Base-by-base conservation (phyloP, 2,329 filamentous ascomycete species). In the Stagonosporopsis tanaceti region DNA sequence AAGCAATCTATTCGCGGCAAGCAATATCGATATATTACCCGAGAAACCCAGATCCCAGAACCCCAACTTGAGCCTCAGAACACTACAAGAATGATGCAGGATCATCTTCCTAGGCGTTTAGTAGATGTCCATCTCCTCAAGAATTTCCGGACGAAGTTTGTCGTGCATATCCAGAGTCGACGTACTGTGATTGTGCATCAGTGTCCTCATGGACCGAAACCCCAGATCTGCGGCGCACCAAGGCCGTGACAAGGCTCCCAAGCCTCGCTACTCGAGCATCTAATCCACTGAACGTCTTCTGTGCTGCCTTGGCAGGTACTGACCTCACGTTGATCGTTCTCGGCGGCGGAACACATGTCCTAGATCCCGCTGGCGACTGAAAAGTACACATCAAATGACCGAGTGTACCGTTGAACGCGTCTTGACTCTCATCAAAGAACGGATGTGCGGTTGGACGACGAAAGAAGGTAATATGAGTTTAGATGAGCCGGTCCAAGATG, bases 21-120 rank as follows among this genome's bases (percentile, higher is more conserved):
- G 38, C 37, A 57, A 57, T 52, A 30, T 57, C 9, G 12, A 25
- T 40, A 53, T 40, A 50, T 48, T 57, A 48, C 32, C 50, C 54
- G 48, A 47, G 22, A 27, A 32, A 25, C 17, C 50, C 42, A 40
- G 11, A 39, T 27, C 44, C 34, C 40, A 35, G 34, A 48, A 24
- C 28, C n/a, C n/a, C 38, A 39, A 48, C 44, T 52, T 52, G 54
- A 52, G 54, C 42, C 54, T 52, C 54, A 52, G 15, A 38, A 7
- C 17, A 42, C 11, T 12, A 22, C 9, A 5, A 22, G 37, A 11
- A 3, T 11, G 32, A 11, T 6, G n/a, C 11, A 27, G 28, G 5
- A 6, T 4, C 15, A 28, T 32, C 4, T 12, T 14, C 4, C 4
- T 32, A 14, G 30, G 3, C 4, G 17, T 37, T 5, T 17, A 8